phyloP scores from a whole-genome alignment of 2,329 filamentous ascomycete species.

The Phaeoacremonium minimum region DNA sequence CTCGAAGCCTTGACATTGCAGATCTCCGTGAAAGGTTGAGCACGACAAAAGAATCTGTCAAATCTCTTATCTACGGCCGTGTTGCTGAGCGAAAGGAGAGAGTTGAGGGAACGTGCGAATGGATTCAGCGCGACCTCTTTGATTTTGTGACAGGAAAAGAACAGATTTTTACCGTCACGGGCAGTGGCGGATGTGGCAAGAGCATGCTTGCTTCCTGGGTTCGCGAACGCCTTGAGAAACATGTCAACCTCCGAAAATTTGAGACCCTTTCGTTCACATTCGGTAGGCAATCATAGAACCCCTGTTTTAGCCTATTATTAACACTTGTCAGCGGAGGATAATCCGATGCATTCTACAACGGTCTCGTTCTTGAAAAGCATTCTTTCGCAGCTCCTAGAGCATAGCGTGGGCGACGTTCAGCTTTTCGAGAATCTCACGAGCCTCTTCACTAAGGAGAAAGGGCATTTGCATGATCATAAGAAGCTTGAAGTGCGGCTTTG shows the following conservation, averaged over 20 bases:
- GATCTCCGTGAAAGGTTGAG: conserved; percentile 25
- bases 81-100: conserved; percentile 29
- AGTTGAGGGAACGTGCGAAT: conserved; percentile 33
- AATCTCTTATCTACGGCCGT: conserved; percentile 26
- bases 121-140: conserved; percentile 27
- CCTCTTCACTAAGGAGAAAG: conserved; percentile 18
- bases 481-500: conserved; percentile 25
- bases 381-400: conserved; percentile 30
- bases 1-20: conserved; percentile 16
- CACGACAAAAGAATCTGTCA: conserved; percentile 16
- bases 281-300: conserved; percentile 17
- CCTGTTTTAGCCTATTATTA: neutral
- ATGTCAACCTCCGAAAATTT: conserved; percentile 27
- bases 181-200: conserved; percentile 27
- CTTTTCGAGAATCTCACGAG: conserved; percentile 25
- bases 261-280: conserved; percentile 30
- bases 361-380: conserved; percentile 29
- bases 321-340: conserved; percentile 20
- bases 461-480: conserved; percentile 11
- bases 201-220: conserved; percentile 33
- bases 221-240: conserved; percentile 30
- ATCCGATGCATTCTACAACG: conserved; percentile 20
- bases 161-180: conserved; percentile 28
- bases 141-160: conserved; percentile 28
- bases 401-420: conserved; percentile 28